These are phyloP conservation scores for Amanita thiersii DNA, from an alignment of 768 basidiomycete genomes.

Conservation along the genomic window DNA sequence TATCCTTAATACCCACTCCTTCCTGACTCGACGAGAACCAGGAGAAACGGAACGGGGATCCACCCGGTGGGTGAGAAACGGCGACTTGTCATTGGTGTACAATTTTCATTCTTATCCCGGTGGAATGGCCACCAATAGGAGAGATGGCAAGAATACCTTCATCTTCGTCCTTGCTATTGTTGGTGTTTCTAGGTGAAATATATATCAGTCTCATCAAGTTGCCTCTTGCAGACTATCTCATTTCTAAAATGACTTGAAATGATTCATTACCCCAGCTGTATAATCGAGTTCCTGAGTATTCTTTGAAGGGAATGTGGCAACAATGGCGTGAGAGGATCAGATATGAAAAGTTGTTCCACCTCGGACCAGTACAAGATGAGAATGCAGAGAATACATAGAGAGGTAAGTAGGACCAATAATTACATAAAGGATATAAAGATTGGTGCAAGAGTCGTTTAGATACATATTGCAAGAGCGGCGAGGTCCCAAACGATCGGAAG, in stretches of 20 bases:
- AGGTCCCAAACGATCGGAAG: constrained; percentile 21
- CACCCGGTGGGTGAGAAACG: constrained; percentile 7
- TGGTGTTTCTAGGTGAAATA: too few relatives aligned
- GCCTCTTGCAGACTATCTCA: too few relatives aligned
- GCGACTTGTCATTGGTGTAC: not conserved
- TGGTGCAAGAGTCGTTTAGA: constrained; percentile 14
- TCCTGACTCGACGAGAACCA: constrained; percentile 8
- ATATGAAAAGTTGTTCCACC: constrained; percentile 1
- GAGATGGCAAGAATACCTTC: too few relatives aligned
- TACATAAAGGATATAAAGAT: constrained; percentile 16
- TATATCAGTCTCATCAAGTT: too few relatives aligned
- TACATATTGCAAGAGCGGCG: too few relatives aligned
- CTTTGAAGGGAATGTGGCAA: constrained; percentile 4
- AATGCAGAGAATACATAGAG: constrained; percentile 16
- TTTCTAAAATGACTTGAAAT: too few relatives aligned
- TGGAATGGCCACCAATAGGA: not conserved
- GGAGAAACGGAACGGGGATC: constrained; percentile 17
- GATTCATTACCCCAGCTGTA: too few relatives aligned
- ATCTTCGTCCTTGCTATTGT: too few relatives aligned
- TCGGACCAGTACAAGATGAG: not conserved
- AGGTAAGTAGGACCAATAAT: constrained; percentile 2
- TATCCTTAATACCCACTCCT: not conserved
- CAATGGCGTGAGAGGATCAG: constrained; percentile 1
- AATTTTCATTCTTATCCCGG: not conserved
- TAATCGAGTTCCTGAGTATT: too few relatives aligned